phyloP scores from a whole-genome alignment of 1,284 basidiomycete genomes.

The Ceratorhiza oryzae-sativae region DNA sequence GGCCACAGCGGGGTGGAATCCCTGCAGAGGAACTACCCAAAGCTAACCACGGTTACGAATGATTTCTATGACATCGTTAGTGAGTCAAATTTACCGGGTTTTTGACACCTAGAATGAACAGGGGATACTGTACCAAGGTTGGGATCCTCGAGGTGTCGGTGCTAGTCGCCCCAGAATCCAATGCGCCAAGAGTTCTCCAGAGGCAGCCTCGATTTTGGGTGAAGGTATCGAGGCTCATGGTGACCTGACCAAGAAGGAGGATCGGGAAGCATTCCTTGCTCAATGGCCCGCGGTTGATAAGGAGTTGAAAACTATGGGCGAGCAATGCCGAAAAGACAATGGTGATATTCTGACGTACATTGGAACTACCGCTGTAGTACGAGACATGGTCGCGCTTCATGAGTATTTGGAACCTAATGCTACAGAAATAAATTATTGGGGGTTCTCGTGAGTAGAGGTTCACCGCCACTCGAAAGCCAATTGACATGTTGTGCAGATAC shows the following conservation, averaged over 20 bases:
- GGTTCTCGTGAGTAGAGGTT: constrained; percentile 3
- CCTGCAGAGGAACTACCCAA: background rate
- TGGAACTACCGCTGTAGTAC: background rate
- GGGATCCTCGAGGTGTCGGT: constrained; percentile 36
- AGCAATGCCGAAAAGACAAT: constrained; percentile 34
- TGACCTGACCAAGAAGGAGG: constrained; percentile 19
- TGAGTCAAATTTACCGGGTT: background rate
- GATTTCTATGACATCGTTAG: constrained; percentile 24
- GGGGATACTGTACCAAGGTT: too few relatives aligned
- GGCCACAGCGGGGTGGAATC: too few relatives aligned
- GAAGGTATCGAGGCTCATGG: constrained; percentile 36
- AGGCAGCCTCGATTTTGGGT: constrained; percentile 9
- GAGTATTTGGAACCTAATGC: constrained; percentile 10
- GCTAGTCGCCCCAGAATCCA: background rate
- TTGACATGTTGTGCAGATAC: constrained; percentile 27
- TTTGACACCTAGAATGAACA: too few relatives aligned
- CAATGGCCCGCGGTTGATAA: constrained; percentile 18
- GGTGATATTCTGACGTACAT: background rate
- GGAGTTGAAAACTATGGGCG: background rate
- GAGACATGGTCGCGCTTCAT: constrained; percentile 29
- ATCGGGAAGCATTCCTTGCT: constrained; percentile 36
- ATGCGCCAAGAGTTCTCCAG: constrained; percentile 18
- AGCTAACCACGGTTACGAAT: background rate
- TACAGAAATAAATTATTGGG: constrained; percentile 33
- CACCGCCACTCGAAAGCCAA: background rate